A percentile compares a stretch with the other conserved stretches of the same genome.
phyloP scores from a whole-genome alignment of 441 rosid genomes.

The Eruca vesicaria region DNA sequence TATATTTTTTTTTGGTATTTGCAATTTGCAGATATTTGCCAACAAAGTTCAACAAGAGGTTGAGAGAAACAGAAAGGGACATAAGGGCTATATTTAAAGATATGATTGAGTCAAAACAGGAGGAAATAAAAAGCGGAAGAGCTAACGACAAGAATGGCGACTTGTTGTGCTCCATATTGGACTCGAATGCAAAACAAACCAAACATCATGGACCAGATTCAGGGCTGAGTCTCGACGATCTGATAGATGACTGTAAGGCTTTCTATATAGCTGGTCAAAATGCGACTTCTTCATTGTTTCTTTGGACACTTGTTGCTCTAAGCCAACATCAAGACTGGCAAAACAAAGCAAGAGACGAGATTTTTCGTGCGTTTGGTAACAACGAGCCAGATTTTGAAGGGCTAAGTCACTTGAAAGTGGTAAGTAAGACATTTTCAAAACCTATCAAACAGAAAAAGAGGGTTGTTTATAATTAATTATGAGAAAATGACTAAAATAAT shows the following conservation, averaged over 20 bases:
- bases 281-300: slow-evolving; percentile 50
- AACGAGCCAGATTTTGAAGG: slow-evolving; percentile 38
- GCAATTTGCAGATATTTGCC: slow-evolving; percentile 29
- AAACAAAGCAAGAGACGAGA: slow-evolving; percentile 38
- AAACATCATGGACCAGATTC: slow-evolving; percentile 32
- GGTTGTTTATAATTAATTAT: neutral
- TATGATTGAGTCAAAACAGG: slow-evolving; percentile 34
- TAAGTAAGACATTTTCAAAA: slow-evolving; percentile 29
- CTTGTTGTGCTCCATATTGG: slow-evolving; percentile 42
- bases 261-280: slow-evolving; percentile 67
- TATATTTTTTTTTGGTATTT: neutral
- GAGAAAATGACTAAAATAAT: too few relatives aligned
- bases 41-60: slow-evolving; percentile 38
- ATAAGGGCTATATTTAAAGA: slow-evolving; percentile 32
- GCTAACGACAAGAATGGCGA: slow-evolving; percentile 26
- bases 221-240: slow-evolving; percentile 38
- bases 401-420: slow-evolving; percentile 39
- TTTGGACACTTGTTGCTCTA: slow-evolving; percentile 51
- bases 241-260: slow-evolving; percentile 68
- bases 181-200: slow-evolving; percentile 36
- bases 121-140: slow-evolving; percentile 31
- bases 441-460: neutral
- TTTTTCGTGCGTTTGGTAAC: slow-evolving; percentile 33
- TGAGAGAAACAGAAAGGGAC: slow-evolving; percentile 34
- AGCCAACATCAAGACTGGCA: slow-evolving; percentile 38